These are phyloP conservation scores for Nakaseomyces uthaithaninus DNA, from an alignment of 1,139 yeast genomes.

Conservation along the genomic window DNA sequence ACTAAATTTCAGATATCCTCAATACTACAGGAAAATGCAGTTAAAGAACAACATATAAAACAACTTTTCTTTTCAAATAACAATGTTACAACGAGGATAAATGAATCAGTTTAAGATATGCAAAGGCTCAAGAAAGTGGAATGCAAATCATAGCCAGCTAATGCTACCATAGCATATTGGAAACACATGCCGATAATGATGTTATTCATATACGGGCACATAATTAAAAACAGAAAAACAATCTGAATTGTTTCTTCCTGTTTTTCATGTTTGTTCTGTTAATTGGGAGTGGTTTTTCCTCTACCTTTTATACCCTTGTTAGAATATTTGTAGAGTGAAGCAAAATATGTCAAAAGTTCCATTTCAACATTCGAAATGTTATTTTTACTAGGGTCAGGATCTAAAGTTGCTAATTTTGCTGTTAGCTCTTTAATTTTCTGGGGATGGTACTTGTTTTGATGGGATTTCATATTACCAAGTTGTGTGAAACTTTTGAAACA, in stretches of 20 bases:
- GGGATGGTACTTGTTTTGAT: constrained; percentile 82
- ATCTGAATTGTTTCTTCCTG: too few relatives aligned
- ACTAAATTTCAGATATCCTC: too few relatives aligned
- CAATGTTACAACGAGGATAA: constrained; percentile 2
- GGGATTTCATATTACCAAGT: constrained; percentile 86
- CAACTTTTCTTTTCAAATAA: too few relatives aligned
- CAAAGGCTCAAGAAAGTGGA: background rate
- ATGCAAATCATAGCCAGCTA: constrained; percentile 1
- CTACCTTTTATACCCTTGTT: constrained; percentile 89
- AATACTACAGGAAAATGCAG: too few relatives aligned
- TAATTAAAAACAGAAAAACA: too few relatives aligned
- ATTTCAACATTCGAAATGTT: constrained; percentile 56
- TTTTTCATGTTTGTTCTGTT: too few relatives aligned
- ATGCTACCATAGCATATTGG: too few relatives aligned
- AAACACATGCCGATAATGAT: too few relatives aligned
- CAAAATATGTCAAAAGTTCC: constrained; percentile 65
- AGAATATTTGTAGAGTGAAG: constrained; percentile 73
- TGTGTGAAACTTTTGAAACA: constrained; percentile 87
- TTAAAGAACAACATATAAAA: too few relatives aligned
- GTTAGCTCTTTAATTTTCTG: constrained; percentile 62
- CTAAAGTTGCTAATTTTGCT: constrained; percentile 49
- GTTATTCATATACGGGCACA: too few relatives aligned
- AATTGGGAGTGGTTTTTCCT: constrained; percentile 42
- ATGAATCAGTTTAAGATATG: too few relatives aligned
- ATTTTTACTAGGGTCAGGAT: constrained; percentile 29